phyloP scores from a whole-genome alignment of 768 basidiomycete genomes.

The Tylopilus vinaceipallidus region DNA sequence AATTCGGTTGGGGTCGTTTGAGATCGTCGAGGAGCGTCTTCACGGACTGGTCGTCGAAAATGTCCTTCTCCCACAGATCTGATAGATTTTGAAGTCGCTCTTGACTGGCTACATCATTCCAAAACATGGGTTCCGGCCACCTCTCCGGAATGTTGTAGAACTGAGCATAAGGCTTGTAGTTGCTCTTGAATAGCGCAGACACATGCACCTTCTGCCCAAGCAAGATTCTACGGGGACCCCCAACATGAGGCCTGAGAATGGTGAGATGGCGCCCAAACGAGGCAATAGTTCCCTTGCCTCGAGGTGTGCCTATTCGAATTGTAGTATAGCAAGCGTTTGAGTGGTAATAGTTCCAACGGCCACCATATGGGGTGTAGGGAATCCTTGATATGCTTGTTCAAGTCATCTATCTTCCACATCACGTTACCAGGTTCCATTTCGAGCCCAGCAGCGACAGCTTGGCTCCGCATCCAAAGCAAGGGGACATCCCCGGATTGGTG shows the following conservation, averaged over 20 bases:
- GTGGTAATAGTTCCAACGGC: too few species aligned
- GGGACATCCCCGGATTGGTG: conserved; percentile 30
- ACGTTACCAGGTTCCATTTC: conserved; percentile 22
- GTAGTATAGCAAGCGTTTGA: too few species aligned
- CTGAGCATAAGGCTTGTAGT: conserved; percentile 27
- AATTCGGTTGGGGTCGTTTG: conserved; percentile 10
- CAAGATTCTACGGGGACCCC: conserved; percentile 25
- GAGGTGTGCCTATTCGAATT: too few species aligned
- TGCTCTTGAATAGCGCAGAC: conserved; percentile 29
- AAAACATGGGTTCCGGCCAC: conserved; percentile 32
- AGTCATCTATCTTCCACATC: conserved; percentile 29
- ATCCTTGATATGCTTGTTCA: conserved; percentile 21
- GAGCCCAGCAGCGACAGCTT: conserved; percentile 9
- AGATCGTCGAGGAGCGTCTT: conserved; percentile 19
- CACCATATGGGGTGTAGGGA: conserved; percentile 7
- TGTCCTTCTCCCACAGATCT: conserved; percentile 29
- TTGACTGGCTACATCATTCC: conserved; percentile 27
- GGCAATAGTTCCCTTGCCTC: too few species aligned
- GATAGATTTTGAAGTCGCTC: conserved; percentile 16
- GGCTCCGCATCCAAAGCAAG: conserved; percentile 32
- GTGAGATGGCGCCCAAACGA: conserved; percentile 9
- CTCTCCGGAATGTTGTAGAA: conserved; percentile 20
- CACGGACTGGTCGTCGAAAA: conserved; percentile 24
- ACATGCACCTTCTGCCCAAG: conserved; percentile 33
- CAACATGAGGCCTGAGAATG: conserved; percentile 24